phyloP scores from a whole-genome alignment of 73 alveolate species.

The Stentor coeruleus region DNA sequence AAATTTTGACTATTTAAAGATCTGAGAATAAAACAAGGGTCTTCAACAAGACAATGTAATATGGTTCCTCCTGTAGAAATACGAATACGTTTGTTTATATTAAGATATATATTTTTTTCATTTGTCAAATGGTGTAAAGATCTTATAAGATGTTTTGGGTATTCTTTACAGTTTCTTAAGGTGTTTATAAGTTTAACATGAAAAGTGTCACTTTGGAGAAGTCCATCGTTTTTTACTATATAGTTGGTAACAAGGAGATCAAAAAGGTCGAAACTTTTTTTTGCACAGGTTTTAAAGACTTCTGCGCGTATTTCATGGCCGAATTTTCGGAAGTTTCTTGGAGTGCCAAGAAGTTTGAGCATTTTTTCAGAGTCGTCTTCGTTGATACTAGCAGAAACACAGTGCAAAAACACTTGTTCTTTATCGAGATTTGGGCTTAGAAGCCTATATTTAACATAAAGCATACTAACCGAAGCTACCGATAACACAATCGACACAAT shows the following conservation, averaged over 20 bases:
- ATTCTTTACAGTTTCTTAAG: not conserved
- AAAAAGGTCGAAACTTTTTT: not conserved
- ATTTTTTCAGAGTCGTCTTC: not conserved
- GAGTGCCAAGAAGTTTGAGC: not conserved
- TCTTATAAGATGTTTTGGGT: not conserved
- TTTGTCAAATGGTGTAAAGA: not conserved
- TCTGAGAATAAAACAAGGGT: constrained; percentile 20
- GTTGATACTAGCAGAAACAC: not conserved
- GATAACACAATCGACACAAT: not conserved
- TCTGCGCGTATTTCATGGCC: constrained; percentile 25
- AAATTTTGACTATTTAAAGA: not conserved
- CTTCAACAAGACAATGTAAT: constrained; percentile 16
- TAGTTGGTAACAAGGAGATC: not conserved
- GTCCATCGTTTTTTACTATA: constrained; percentile 10
- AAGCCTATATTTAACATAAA: not conserved
- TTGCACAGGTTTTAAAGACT: constrained; percentile 4
- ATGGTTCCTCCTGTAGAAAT: constrained; percentile 25
- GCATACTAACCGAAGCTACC: not conserved
- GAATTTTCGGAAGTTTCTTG: not conserved
- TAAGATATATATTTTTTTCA: not conserved
- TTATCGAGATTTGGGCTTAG: not conserved
- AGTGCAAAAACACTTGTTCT: constrained; percentile 4
- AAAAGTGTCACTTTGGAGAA: constrained; percentile 21
- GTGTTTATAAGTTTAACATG: not conserved
- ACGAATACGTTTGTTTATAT: constrained; percentile 13